Evolutionary conservation across 345 rosid species (phyloP).

Genomic region (Melaleuca quinquenervia): DNA sequence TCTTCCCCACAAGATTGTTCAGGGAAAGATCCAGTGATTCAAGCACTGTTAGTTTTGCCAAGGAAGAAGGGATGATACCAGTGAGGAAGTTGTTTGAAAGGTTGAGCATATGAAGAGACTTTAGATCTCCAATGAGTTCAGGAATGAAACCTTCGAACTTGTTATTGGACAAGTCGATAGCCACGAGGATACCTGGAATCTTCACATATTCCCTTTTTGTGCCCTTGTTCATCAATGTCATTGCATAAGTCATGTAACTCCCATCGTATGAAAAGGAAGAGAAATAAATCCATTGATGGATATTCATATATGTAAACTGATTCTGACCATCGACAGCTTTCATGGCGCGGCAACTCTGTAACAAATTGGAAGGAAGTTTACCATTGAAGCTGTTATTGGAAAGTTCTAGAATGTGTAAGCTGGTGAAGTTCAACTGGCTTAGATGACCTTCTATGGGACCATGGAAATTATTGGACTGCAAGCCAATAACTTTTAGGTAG

Average conservation of each 20-base stretch:
- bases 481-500: background rate
- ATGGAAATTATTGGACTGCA: background rate
- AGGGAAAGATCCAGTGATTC: background rate
- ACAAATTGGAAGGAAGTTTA: background rate
- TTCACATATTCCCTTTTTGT: fast-evolving
- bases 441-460: background rate
- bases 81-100: background rate
- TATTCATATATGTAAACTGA: background rate
- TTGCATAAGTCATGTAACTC: background rate
- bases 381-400: background rate
- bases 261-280: too few relatives aligned
- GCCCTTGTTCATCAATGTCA: background rate
- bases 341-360: background rate
- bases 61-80: background rate
- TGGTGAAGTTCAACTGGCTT: background rate
- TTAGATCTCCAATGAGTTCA: background rate
- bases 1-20: background rate
- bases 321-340: background rate
- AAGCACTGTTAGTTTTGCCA: background rate
- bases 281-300: background rate
- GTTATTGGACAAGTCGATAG: background rate
- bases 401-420: background rate
- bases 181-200: fast-evolving
- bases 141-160: background rate
- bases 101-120: background rate